A percentile compares a stretch with the other conserved stretches of the same genome.
phyloP scores from a whole-genome alignment of 2,329 filamentous ascomycete genomes.

The Xylaria sp. region DNA sequence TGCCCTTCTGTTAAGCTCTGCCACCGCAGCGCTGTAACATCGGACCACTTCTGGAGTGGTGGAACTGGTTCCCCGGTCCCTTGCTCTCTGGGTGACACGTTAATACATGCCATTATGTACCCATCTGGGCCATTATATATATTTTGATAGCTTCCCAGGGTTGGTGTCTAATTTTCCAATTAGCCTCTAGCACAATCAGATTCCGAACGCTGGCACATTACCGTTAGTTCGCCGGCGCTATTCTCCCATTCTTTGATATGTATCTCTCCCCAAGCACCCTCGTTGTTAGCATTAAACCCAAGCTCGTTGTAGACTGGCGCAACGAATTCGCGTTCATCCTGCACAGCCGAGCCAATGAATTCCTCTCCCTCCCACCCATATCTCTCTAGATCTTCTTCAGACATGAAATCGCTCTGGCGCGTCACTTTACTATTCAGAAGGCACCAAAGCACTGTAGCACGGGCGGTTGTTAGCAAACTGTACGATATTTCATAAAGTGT shows the following conservation, averaged over 20 bases:
- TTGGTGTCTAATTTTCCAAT: not conserved
- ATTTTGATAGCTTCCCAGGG: not conserved
- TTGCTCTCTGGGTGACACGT: not conserved
- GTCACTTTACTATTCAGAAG: not conserved
- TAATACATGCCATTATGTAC: not conserved
- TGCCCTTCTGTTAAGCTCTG: not conserved
- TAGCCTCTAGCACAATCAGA: not conserved
- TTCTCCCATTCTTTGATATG: not conserved
- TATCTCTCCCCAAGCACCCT: not conserved
- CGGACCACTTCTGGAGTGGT: not conserved
- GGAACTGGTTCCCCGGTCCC: not conserved
- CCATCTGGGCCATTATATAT: not conserved
- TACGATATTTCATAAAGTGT: too few species aligned
- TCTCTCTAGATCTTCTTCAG: not conserved
- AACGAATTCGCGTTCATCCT: not conserved
- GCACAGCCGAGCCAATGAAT: not conserved
- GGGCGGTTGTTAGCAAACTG: not conserved
- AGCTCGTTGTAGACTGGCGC: not conserved
- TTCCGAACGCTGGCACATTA: not conserved
- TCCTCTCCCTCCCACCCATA: not conserved
- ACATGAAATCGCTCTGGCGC: not conserved
- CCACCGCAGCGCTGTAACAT: not conserved
- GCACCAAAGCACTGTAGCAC: not conserved
- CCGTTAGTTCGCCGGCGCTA: not conserved
- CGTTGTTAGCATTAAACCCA: not conserved